Evolutionary conservation across 208 protist genomes (phyloP).

Genomic region (Trypanosoma avium): DNA sequence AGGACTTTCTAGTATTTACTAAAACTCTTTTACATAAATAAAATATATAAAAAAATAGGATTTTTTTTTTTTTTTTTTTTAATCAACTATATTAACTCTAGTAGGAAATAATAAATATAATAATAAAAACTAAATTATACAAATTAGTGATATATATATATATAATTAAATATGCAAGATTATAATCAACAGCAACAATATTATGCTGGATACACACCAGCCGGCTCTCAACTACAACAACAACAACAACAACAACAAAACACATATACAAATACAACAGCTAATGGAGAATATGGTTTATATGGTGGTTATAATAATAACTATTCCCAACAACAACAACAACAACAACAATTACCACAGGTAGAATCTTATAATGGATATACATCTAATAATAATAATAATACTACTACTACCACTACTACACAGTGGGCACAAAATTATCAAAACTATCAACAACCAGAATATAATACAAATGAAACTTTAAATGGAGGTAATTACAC

Average conservation of each 20-base stretch:
- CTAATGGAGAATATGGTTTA: conserved; percentile 18
- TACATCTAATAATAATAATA: too few relatives aligned
- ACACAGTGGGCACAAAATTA: conserved; percentile 14
- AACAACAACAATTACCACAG: conserved; percentile 30
- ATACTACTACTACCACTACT: too few relatives aligned
- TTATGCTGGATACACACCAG: conserved; percentile 8
- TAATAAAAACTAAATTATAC: too few relatives aligned
- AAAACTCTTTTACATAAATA: conserved; percentile 2
- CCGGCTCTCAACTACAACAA: conserved; percentile 22
- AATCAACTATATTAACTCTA: too few relatives aligned
- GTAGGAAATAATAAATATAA: too few relatives aligned
- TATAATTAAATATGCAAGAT: conserved; percentile 9
- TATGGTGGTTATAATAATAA: not conserved
- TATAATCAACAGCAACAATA: conserved; percentile 15
- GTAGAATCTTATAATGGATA: too few relatives aligned
- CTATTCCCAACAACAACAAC: conserved; percentile 8
- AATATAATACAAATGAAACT: not conserved
- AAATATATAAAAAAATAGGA: not conserved
- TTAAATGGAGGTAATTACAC: not conserved
- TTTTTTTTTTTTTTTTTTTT: too few relatives aligned
- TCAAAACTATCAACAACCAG: not conserved
- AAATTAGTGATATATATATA: not conserved
- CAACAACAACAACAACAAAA: conserved; percentile 9
- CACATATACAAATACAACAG: not conserved
- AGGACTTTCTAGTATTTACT: too few relatives aligned